Conservation (phyloP, 2,329 filamentous ascomycete species). For the Colletotrichum nymphaeae region DNA sequence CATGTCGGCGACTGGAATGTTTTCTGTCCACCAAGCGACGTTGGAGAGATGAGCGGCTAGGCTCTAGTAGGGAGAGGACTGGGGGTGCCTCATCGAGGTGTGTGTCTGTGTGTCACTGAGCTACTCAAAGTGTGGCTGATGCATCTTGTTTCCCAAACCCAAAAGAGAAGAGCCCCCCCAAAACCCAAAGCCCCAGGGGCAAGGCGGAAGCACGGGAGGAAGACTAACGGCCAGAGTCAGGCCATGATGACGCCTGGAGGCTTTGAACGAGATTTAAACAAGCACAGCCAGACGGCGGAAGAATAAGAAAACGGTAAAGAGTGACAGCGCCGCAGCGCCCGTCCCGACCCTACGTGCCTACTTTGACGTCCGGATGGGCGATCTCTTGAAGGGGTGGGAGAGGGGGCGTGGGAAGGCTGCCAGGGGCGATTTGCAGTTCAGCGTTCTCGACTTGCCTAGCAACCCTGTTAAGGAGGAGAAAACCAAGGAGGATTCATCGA, state of each 20-base stretch:
- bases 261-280: conserved; percentile 20
- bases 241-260: conserved; percentile 35
- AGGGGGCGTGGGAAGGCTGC: not conserved
- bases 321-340: conserved; percentile 13
- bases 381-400: not conserved
- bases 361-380: conserved; percentile 11
- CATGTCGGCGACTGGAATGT: conserved; percentile 26
- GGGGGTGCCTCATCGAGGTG: not conserved
- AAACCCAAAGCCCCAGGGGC: not conserved
- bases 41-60: conserved; percentile 10
- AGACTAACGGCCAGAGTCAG: conserved; percentile 23
- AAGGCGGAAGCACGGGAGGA: not conserved
- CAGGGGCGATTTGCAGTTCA: not conserved
- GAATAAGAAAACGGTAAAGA: conserved; percentile 18
- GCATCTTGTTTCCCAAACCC: not conserved
- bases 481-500: conserved; percentile 4
- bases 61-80: not conserved
- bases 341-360: not conserved
- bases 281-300: not conserved
- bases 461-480: not conserved
- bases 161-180: not conserved
- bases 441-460: conserved; percentile 1
- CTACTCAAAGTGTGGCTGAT: conserved; percentile 20
- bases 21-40: conserved; percentile 18
- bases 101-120: conserved; percentile 1